Conservation (phyloP, 2,329 filamentous ascomycete genomes). For the Exophiala calicioides region DNA sequence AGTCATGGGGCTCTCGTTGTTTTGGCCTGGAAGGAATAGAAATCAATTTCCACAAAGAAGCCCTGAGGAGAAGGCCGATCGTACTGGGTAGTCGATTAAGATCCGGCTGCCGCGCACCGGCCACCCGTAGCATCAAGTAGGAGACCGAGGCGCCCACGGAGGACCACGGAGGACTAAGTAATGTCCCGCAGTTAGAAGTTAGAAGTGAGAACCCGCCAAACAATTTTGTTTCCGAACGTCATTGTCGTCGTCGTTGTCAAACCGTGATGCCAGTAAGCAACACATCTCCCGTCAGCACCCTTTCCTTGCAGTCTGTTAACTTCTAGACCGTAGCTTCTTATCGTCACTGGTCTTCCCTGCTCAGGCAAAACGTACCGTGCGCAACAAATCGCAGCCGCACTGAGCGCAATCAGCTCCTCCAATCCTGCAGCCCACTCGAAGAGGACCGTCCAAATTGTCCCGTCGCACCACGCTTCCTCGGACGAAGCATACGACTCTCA, state of each 20-base stretch:
- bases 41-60: too few species aligned
- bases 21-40: neutral
- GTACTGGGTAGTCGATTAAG: too few species aligned
- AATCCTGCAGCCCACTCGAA: slow-evolving; percentile 27
- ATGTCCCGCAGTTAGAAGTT: neutral
- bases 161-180: neutral
- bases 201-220: too few species aligned
- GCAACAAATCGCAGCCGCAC: slow-evolving; percentile 54
- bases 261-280: slow-evolving; percentile 29
- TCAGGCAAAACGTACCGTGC: slow-evolving; percentile 64
- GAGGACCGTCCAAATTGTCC: slow-evolving; percentile 51
- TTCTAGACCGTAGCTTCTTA: slow-evolving; percentile 52
- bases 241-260: neutral
- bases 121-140: too few species aligned
- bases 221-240: neutral
- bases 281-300: neutral
- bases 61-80: too few species aligned
- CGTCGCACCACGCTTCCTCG: slow-evolving; percentile 53
- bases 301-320: slow-evolving; percentile 1
- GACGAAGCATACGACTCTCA: slow-evolving; percentile 29
- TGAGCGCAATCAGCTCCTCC: slow-evolving; percentile 46
- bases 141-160: neutral
- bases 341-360: slow-evolving; percentile 64
- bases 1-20: neutral
- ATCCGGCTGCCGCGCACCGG: too few species aligned